Conservation (phyloP, 371 early-diverging fungal species). For the Syncephalastrum monosporum region DNA sequence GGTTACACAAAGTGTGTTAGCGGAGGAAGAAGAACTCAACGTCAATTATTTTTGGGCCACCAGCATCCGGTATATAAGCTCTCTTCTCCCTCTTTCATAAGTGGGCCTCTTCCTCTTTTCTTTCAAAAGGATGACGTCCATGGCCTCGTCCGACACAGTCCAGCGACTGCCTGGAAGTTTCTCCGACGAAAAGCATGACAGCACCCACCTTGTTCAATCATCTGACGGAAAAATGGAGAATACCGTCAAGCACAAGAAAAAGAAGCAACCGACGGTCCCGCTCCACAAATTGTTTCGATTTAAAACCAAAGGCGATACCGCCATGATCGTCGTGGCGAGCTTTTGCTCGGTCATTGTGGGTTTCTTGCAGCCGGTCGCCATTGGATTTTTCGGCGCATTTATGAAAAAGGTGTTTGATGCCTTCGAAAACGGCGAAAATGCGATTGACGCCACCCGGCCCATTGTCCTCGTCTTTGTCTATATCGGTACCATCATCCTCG, state of each 20-base stretch:
- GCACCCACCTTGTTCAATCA: too few relatives aligned
- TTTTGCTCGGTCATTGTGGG: conserved; percentile 29
- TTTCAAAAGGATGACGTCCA: too few relatives aligned
- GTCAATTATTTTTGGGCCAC: too few relatives aligned
- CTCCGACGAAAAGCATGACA: too few relatives aligned
- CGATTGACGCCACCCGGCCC: conserved; percentile 10
- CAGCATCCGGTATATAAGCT: too few relatives aligned
- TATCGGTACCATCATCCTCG: conserved; percentile 20
- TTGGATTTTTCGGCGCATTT: conserved; percentile 42
- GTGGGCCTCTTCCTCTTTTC: too few relatives aligned
- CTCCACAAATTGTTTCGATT: conserved; percentile 11
- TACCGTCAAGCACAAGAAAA: conserved; percentile 20
- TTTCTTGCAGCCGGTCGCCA: conserved; percentile 35
- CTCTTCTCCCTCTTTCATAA: too few relatives aligned
- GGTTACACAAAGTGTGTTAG: too few relatives aligned
- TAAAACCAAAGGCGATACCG: conserved; percentile 8
- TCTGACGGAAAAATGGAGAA: too few relatives aligned
- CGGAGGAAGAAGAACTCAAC: too few relatives aligned
- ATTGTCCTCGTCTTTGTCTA: conserved; percentile 19
- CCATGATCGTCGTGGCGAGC: conserved; percentile 24
- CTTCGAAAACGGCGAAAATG: conserved; percentile 3
- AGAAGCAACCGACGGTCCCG: conserved; percentile 21
- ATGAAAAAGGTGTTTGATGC: conserved; percentile 15
- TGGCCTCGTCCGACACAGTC: too few relatives aligned
- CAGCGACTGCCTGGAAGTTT: too few relatives aligned